Evolutionary conservation across 1,284 basidiomycete species (phyloP), one percentile per base, ranked within the genome.

Genomic region (Sanghuangporus baumii): DNA sequence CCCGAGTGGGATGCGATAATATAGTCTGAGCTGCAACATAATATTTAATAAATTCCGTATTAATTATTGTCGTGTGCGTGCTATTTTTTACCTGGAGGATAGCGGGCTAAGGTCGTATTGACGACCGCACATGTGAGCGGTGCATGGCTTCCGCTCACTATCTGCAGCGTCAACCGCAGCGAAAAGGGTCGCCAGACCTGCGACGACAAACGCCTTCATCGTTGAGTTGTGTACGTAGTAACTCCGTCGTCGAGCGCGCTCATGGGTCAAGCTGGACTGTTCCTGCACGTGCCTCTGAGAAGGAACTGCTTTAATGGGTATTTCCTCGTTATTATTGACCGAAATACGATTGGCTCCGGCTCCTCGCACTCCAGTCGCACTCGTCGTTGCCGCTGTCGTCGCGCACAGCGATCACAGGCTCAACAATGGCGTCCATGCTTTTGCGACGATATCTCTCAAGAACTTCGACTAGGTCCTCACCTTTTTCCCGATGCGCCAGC

Each of bases 41-140:
- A 40, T n/a, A 46, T 5, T 26, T 5, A 58, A 48, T 52, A n/a
- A 46, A 51, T 9, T 46, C 23, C 4, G 16, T 50, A 18, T 26
- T 46, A 12, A 36, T 20, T 31, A 47, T 23, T 12, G 2, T 46
- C 46, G 37, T 8, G 46, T 1, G 34, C 12, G 9, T n/a, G 57
- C 12, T 23, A 55, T 71, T 60, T 73, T 71, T 60, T 73, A 87
- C 86, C 74, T 81, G 50, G 82, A 71, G 66, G 75, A 80, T 38
- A 90, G 78, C 26, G 80, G 75, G 66, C 74, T 88, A 47, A 91
- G 74, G 71, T 90, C 86, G 65, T 85, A 91, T 72, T 78, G 86
- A 51, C 80, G 81, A 38, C 81, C 75, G 26, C 69, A 71, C 43
- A 75, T 74, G 57, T 73, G 75, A 5, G 72, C 65, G 0, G 80